phyloP scores from a whole-genome alignment of 768 basidiomycete species.

The Podaxis pistillaris region DNA sequence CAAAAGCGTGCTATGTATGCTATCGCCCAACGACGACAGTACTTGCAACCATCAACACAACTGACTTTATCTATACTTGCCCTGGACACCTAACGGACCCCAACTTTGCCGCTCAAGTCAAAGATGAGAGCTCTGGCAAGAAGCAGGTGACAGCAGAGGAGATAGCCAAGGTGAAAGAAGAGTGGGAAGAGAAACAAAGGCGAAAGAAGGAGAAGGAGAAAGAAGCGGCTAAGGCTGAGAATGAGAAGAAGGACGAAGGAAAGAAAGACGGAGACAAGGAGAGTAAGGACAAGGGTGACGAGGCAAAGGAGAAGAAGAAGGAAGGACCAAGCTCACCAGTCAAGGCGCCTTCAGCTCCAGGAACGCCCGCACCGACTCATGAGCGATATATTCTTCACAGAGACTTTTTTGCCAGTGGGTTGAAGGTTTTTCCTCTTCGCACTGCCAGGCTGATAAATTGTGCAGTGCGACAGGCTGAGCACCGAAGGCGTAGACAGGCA shows the following conservation, averaged over 20 bases:
- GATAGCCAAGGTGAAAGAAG: slow-evolving; percentile 72
- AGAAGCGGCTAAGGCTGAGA: slow-evolving; percentile 43
- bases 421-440: slow-evolving; percentile 8
- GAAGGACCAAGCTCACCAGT: slow-evolving; percentile 25
- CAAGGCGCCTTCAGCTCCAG: slow-evolving; percentile 25
- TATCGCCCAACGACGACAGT: slow-evolving; percentile 79
- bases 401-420: slow-evolving; percentile 65
- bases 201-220: slow-evolving; percentile 53
- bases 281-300: slow-evolving; percentile 30
- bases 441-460: neutral
- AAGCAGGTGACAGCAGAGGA: slow-evolving; percentile 60
- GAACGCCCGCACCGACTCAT: slow-evolving; percentile 50
- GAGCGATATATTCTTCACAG: slow-evolving; percentile 81
- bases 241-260: slow-evolving; percentile 35
- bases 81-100: slow-evolving; percentile 75
- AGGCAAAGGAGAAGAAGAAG: slow-evolving; percentile 29
- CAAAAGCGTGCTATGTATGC: slow-evolving; percentile 78
- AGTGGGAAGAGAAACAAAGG: slow-evolving; percentile 76
- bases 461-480: slow-evolving; percentile 72
- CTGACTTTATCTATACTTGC: slow-evolving; percentile 88
- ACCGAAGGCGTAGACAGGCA: slow-evolving; percentile 64
- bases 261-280: slow-evolving; percentile 36
- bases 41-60: slow-evolving; percentile 77
- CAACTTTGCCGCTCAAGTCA: slow-evolving; percentile 65
- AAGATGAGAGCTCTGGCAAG: slow-evolving; percentile 34